Percentiles rank a stretch among this genome's conserved stretches.
Evolutionary conservation across 2,329 filamentous ascomycete genomes (phyloP).

Genomic region (Stemphylium lycopersici): DNA sequence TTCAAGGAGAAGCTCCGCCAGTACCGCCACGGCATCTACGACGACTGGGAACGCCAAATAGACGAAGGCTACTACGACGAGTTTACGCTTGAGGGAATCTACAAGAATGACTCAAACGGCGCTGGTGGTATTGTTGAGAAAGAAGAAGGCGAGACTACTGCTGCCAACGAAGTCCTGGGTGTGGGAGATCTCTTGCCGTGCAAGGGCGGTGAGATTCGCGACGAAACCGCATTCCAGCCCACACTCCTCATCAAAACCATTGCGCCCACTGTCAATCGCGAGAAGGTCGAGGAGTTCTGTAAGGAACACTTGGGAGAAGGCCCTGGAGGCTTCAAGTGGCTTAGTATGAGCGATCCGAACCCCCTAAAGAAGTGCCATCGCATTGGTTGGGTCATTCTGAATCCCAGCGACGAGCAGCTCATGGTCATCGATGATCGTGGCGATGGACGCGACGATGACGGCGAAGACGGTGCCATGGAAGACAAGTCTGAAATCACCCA

Average conservation of each 20-base stretch:
- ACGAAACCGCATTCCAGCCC: constrained; percentile 86
- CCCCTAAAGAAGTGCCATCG: constrained; percentile 96
- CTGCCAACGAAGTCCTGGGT: constrained; percentile 88
- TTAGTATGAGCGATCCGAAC: constrained; percentile 95
- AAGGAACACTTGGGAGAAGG: constrained; percentile 91
- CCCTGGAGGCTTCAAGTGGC: constrained; percentile 91
- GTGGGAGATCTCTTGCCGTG: constrained; percentile 89
- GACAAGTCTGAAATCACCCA: constrained; percentile 56
- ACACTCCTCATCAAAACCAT: constrained; percentile 98
- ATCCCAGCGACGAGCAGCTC: constrained; percentile 73
- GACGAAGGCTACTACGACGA: constrained; percentile 88
- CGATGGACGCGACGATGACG: constrained; percentile 74
- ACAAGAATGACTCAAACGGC: constrained; percentile 90
- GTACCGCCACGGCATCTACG: constrained; percentile 78
- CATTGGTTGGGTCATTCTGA: constrained; percentile 97
- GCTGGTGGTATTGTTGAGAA: constrained; percentile 86
- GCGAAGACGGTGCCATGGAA: constrained; percentile 62
- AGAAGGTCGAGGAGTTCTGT: constrained; percentile 92
- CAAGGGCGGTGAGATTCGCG: constrained; percentile 82
- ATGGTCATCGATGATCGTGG: constrained; percentile 68
- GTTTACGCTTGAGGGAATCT: constrained; percentile 90
- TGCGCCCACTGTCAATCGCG: constrained; percentile 90
- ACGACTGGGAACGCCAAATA: constrained; percentile 87
- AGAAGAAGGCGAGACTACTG: constrained; percentile 92
- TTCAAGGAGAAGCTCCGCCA: constrained; percentile 79